phyloP scores from a whole-genome alignment of 495 filamentous ascomycete genomes.

The Evansstolkia leycettana region DNA sequence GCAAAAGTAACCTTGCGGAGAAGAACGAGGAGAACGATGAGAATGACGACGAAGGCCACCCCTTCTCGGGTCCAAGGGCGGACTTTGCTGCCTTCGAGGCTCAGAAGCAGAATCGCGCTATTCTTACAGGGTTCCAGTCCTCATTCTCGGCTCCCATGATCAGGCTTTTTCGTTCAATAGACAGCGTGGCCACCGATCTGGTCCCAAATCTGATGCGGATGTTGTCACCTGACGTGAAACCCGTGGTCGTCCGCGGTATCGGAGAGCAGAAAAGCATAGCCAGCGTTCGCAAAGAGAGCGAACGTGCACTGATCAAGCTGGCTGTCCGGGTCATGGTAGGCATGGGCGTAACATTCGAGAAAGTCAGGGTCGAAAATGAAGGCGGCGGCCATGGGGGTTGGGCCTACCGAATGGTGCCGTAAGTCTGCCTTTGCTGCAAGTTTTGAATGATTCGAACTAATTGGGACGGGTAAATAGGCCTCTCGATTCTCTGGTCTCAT shows the following conservation, averaged over 20 bases:
- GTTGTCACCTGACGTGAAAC: conserved; percentile 79
- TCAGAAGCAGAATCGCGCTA: conserved; percentile 52
- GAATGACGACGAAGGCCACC: conserved; percentile 41
- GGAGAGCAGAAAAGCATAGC: conserved; percentile 56
- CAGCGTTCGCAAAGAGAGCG: conserved; percentile 72
- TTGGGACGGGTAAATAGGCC: conserved; percentile 31
- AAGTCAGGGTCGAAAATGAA: conserved; percentile 62
- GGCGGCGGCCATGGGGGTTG: conserved; percentile 45
- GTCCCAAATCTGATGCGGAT: conserved; percentile 73
- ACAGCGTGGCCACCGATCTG: conserved; percentile 66
- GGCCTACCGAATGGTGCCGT: conserved; percentile 95
- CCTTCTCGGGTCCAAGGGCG: conserved; percentile 70
- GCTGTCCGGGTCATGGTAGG: conserved; percentile 71
- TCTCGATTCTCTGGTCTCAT: conserved; percentile 50
- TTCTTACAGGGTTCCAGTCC: conserved; percentile 40
- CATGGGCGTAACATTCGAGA: conserved; percentile 70
- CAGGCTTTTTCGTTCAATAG: conserved; percentile 63
- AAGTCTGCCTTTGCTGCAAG: conserved; percentile 22
- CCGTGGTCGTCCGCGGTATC: conserved; percentile 72
- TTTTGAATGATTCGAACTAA: conserved; percentile 5
- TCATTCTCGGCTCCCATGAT: conserved; percentile 46
- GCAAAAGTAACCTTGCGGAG: conserved; percentile 20
- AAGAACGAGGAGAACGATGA: conserved; percentile 33
- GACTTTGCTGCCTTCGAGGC: conserved; percentile 69
- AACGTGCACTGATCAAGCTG: conserved; percentile 65